Percentiles rank a stretch among this genome's conserved stretches.
These are phyloP conservation scores for Drechmeria coniospora DNA, from an alignment of 2,329 filamentous ascomycete genomes.

Conservation along the genomic window DNA sequence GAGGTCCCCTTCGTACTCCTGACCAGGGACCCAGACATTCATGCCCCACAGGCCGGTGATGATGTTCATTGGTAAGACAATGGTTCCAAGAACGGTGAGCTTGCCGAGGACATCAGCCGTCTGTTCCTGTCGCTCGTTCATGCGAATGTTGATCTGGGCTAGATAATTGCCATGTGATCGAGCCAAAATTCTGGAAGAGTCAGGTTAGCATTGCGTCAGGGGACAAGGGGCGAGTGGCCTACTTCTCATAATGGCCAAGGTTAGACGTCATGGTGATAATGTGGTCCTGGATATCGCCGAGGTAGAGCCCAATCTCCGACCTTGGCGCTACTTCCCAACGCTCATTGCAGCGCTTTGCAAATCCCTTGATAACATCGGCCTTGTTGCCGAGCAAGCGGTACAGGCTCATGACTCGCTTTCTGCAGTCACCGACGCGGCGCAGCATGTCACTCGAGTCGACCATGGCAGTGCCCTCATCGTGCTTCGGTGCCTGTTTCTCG, in stretches of 20 bases:
- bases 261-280: constrained; percentile 99
- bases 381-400: constrained; percentile 92
- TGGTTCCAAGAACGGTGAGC: constrained; percentile 88
- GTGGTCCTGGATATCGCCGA: constrained; percentile 97
- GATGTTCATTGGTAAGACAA: constrained; percentile 97
- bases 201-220: constrained; percentile 5
- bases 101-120: constrained; percentile 91
- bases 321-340: constrained; percentile 92
- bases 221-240: constrained; percentile 15
- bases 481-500: constrained; percentile 29
- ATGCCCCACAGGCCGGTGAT: constrained; percentile 98
- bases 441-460: constrained; percentile 62
- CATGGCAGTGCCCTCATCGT: constrained; percentile 27
- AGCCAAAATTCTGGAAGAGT: constrained; percentile 50
- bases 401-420: constrained; percentile 93
- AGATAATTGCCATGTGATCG: constrained; percentile 93
- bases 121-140: constrained; percentile 95
- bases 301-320: constrained; percentile 90
- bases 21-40: constrained; percentile 93
- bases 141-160: constrained; percentile 97
- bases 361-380: constrained; percentile 97
- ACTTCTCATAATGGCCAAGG: constrained; percentile 92
- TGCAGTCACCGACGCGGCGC: constrained; percentile 77
- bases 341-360: constrained; percentile 95
- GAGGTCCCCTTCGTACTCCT: constrained; percentile 61